A percentile compares a stretch with the other conserved stretches of the same genome.
These are phyloP conservation scores for Suillus alpinus DNA, from an alignment of 768 basidiomycete species.

Conservation along the genomic window DNA sequence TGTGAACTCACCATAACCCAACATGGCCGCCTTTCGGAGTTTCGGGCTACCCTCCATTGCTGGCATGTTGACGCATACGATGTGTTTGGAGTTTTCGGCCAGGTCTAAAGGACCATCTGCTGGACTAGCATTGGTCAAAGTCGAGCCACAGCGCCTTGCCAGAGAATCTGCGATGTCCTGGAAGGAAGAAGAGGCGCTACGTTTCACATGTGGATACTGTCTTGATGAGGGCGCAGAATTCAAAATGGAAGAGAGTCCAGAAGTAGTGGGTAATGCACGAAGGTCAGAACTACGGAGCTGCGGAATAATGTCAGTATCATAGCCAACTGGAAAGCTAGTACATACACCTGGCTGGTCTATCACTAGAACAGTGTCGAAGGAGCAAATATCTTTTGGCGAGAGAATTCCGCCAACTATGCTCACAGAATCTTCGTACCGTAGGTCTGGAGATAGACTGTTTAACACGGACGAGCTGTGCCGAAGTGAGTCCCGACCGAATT, in stretches of 20 bases:
- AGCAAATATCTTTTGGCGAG: conserved; percentile 48
- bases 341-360: conserved; percentile 73
- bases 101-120: conserved; percentile 36
- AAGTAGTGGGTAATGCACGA: conserved; percentile 52
- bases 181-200: conserved; percentile 26
- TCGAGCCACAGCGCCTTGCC: conserved; percentile 52
- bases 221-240: conserved; percentile 50
- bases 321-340: conserved; percentile 9
- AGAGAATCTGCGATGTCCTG: conserved; percentile 41
- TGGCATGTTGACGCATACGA: conserved; percentile 58
- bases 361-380: conserved; percentile 62
- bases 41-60: conserved; percentile 38
- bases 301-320: conserved; percentile 3
- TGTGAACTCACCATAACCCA: conserved; percentile 49
- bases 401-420: conserved; percentile 45
- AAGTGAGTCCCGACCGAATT: neutral
- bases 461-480: conserved; percentile 47
- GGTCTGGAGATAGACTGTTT: conserved; percentile 36
- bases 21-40: conserved; percentile 46
- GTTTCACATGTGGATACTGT: conserved; percentile 60
- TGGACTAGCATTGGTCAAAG: conserved; percentile 40
- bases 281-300: conserved; percentile 80
- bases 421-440: conserved; percentile 25
- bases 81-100: conserved; percentile 44
- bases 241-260: conserved; percentile 47